Evolutionary conservation across 805 yeast genomes (phyloP).

Genomic region (Schizosaccharomyces cryophilus): DNA sequence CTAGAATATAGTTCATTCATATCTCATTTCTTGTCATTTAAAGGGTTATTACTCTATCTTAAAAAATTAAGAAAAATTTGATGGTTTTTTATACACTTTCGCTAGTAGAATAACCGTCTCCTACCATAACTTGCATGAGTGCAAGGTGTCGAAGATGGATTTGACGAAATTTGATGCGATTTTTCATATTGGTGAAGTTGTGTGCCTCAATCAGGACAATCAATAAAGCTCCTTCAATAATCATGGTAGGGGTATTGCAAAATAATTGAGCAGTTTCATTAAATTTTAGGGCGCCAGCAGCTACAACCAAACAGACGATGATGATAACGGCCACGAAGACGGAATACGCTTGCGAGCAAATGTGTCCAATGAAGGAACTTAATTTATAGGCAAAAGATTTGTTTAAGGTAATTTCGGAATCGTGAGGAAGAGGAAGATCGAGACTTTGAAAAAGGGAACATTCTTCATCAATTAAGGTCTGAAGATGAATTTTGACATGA

Average conservation of each 20-base stretch:
- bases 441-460: slow-evolving; percentile 10
- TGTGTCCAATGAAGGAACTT: slow-evolving; percentile 11
- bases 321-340: slow-evolving; percentile 14
- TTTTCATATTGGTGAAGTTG: slow-evolving; percentile 1
- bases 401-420: slow-evolving; percentile 5
- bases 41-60: not conserved
- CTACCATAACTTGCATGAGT: not conserved
- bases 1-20: too few relatives aligned
- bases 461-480: slow-evolving; percentile 15
- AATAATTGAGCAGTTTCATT: slow-evolving; percentile 20
- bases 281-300: slow-evolving; percentile 18
- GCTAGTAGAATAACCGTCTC: not conserved
- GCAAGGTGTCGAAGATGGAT: slow-evolving; percentile 2
- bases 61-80: not conserved
- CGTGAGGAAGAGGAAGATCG: slow-evolving; percentile 2
- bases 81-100: not conserved
- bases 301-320: slow-evolving; percentile 11
- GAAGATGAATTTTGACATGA: slow-evolving; percentile 11
- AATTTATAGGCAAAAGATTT: slow-evolving; percentile 4
- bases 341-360: slow-evolving; percentile 16
- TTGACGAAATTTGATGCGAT: not conserved
- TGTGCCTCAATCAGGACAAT: slow-evolving; percentile 12
- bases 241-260: slow-evolving; percentile 22
- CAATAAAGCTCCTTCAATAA: slow-evolving; percentile 20
- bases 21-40: not conserved